Percentiles rank a stretch among this genome's conserved stretches.
These are phyloP conservation scores for Termitomyces sp. DNA, from an alignment of 768 basidiomycete genomes.

Conservation along the genomic window DNA sequence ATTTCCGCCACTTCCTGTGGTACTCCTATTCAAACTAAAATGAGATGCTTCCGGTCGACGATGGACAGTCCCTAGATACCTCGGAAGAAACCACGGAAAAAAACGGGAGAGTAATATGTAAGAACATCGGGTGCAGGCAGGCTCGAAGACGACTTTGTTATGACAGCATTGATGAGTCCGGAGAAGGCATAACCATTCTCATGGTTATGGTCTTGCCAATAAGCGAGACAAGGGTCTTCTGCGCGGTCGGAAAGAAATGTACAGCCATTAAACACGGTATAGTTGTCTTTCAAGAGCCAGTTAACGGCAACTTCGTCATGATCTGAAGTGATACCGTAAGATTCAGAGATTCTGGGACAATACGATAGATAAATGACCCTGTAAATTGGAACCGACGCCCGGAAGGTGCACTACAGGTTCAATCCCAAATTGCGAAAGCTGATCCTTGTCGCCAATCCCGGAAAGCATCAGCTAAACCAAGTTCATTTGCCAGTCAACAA, in stretches of 20 bases:
- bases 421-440: conserved; percentile 21
- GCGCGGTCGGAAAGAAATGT: conserved; percentile 20
- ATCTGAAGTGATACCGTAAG: conserved; percentile 11
- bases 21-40: neutral
- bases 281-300: conserved; percentile 25
- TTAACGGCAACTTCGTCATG: conserved; percentile 27
- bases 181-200: conserved; percentile 22
- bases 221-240: conserved; percentile 24
- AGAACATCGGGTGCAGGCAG: conserved; percentile 21
- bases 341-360: neutral
- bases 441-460: conserved; percentile 25
- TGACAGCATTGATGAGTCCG: conserved; percentile 17
- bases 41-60: neutral
- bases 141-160: conserved; percentile 18
- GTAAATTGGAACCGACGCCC: conserved; percentile 31
- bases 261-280: conserved; percentile 21
- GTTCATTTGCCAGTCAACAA: neutral
- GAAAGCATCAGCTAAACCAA: conserved; percentile 20
- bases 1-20: conserved; percentile 11
- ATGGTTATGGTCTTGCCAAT: conserved; percentile 20
- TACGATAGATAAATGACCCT: conserved; percentile 17
- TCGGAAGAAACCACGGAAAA: conserved; percentile 23
- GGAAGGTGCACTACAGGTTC: conserved; percentile 23
- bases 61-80: conserved; percentile 8
- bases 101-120: conserved; percentile 22